Conservation (phyloP, 805 yeast species). For the Candida golubevii region DNA sequence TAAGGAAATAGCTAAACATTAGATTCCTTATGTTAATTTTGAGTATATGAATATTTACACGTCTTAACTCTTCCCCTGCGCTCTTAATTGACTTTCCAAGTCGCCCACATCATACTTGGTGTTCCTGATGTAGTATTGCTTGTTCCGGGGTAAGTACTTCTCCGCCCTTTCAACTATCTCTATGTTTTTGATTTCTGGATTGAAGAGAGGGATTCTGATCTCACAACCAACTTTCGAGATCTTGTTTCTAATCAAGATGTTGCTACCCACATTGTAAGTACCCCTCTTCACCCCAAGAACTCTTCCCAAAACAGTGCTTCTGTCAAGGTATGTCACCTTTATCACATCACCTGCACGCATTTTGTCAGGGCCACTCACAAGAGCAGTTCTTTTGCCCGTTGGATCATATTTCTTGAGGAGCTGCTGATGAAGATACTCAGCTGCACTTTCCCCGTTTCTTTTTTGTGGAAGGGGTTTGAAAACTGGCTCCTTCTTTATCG, state of each 20-base stretch:
- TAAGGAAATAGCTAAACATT: constrained; percentile 2
- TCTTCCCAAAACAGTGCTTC: constrained; percentile 72
- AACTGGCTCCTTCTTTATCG: constrained; percentile 24
- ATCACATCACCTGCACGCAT: constrained; percentile 81
- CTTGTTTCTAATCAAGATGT: constrained; percentile 78
- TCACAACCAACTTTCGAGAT: constrained; percentile 83
- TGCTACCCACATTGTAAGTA: constrained; percentile 60
- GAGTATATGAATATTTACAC: constrained; percentile 7
- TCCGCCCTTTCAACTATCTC: constrained; percentile 75
- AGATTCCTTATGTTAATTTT: not conserved
- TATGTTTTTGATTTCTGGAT: constrained; percentile 70
- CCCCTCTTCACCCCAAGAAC: constrained; percentile 69
- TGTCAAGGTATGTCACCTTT: constrained; percentile 64
- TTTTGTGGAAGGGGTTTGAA: constrained; percentile 48
- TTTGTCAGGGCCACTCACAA: constrained; percentile 45
- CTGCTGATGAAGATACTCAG: constrained; percentile 46
- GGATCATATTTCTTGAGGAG: constrained; percentile 64
- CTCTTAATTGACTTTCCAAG: constrained; percentile 41
- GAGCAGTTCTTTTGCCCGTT: constrained; percentile 57
- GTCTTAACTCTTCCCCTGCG: constrained; percentile 11
- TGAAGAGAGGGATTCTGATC: constrained; percentile 71
- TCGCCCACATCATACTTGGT: constrained; percentile 66
- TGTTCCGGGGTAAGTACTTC: constrained; percentile 69
- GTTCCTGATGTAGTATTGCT: constrained; percentile 86
- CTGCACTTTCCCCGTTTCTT: constrained; percentile 42